Evolutionary conservation across 2,329 filamentous ascomycete species (phyloP).

Genomic region (Fusarium sp.): DNA sequence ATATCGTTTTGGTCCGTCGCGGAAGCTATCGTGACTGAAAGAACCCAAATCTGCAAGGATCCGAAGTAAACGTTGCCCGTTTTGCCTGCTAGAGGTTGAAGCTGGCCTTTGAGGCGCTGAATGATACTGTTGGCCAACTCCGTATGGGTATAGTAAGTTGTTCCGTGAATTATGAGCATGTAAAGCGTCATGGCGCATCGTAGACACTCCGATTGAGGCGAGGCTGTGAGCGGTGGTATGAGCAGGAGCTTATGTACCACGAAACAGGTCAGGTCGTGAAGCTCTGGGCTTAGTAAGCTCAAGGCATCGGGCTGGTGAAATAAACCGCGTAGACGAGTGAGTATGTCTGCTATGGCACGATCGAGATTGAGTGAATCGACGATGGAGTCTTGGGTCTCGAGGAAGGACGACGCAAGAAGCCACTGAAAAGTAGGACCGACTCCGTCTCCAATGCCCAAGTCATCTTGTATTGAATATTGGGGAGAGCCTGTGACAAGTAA

Average conservation of each 20-base stretch:
- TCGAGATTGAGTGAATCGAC: conserved; percentile 50
- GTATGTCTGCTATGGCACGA: conserved; percentile 51
- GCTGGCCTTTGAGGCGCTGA: conserved; percentile 48
- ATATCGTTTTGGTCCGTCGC: conserved; percentile 46
- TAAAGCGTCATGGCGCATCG: conserved; percentile 62
- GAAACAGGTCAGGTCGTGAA: conserved; percentile 69
- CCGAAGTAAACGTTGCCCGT: conserved; percentile 4
- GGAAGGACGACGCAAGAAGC: conserved; percentile 51
- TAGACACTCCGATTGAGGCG: conserved; percentile 55
- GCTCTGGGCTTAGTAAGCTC: conserved; percentile 54
- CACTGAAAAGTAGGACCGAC: conserved; percentile 63
- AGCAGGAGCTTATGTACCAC: conserved; percentile 63
- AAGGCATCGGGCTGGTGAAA: conserved; percentile 52
- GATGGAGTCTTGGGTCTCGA: conserved; percentile 10
- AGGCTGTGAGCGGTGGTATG: conserved; percentile 10
- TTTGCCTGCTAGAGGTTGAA: conserved; percentile 40
- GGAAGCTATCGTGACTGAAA: conserved; percentile 56
- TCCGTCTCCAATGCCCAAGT: conserved; percentile 61
- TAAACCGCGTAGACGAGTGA: conserved; percentile 59
- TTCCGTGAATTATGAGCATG: conserved; percentile 66
- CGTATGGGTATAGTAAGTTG: conserved; percentile 67
- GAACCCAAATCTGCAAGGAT: conserved; percentile 57
- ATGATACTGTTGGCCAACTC: conserved; percentile 54
- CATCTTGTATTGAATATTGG: conserved; percentile 66
- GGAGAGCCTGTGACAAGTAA: conserved; percentile 65